Evolutionary conservation across 2,329 filamentous ascomycete species (phyloP).

Genomic region (Nemania sp.): DNA sequence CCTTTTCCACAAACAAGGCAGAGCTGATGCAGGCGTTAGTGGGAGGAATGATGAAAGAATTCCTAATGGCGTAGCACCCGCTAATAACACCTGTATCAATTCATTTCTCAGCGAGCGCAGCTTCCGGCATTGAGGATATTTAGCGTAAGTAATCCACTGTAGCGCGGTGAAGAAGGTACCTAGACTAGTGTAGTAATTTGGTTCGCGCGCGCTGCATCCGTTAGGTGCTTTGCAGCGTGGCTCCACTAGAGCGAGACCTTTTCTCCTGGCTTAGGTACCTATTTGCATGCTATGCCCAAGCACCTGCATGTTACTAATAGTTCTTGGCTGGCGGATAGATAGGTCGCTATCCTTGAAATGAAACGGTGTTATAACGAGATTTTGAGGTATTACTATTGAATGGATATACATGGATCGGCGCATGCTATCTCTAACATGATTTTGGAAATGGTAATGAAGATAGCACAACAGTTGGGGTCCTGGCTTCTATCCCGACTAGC

Average conservation of each 20-base stretch:
- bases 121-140: not conserved
- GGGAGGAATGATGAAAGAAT: conserved; percentile 32
- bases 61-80: conserved; percentile 27
- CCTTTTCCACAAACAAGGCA: conserved; percentile 25
- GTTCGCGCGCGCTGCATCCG: conserved; percentile 10
- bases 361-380: no score
- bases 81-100: conserved; percentile 19
- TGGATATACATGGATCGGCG: no score
- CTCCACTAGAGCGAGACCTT: conserved; percentile 15
- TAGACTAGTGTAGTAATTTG: not conserved
- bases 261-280: not conserved
- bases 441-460: no score
- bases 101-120: conserved; percentile 13
- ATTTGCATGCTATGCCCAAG: no score
- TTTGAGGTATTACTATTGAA: no score
- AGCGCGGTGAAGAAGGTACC: not conserved
- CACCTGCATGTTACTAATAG: no score
- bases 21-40: conserved; percentile 20
- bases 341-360: no score
- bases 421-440: no score
- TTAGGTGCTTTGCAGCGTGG: conserved; percentile 21
- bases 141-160: not conserved
- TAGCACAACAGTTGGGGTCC: no score
- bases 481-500: no score
- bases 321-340: no score